Conservation (phyloP, 768 basidiomycete genomes). For the Tulasnella sp. region DNA sequence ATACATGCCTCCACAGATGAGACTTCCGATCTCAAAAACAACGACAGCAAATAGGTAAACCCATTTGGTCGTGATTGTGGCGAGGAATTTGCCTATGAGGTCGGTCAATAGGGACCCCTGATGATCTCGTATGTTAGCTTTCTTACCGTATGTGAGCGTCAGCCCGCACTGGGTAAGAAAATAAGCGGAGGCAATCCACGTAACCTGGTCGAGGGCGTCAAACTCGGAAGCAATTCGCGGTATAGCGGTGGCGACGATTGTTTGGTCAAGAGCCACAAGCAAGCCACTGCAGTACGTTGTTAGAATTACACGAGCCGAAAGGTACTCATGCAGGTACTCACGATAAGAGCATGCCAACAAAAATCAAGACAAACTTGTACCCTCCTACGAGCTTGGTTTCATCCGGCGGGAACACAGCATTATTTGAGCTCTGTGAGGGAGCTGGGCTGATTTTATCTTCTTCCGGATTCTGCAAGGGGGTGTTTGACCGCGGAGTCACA, state of each 20-base stretch:
- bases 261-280: no score
- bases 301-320: background rate
- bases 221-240: constrained; percentile 8
- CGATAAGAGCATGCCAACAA: background rate
- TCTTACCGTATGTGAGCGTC: constrained; percentile 13
- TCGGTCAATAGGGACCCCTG: constrained; percentile 11
- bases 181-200: constrained; percentile 16
- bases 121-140: background rate
- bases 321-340: background rate
- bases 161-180: constrained; percentile 12
- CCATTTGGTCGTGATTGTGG: constrained; percentile 22
- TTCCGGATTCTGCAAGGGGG: no score
- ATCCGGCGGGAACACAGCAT: no score
- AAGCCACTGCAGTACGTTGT: constrained; percentile 1
- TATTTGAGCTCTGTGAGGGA: no score
- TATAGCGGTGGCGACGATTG: no score
- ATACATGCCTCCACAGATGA: constrained; percentile 28
- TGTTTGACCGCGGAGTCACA: no score
- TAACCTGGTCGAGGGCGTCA: constrained; percentile 11
- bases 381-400: background rate
- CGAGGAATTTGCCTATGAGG: constrained; percentile 13
- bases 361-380: background rate
- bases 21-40: constrained; percentile 36
- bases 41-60: constrained; percentile 19
- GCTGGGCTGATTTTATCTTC: no score